phyloP scores from a whole-genome alignment of 164 flowering plant genomes.

The Sedum album region DNA sequence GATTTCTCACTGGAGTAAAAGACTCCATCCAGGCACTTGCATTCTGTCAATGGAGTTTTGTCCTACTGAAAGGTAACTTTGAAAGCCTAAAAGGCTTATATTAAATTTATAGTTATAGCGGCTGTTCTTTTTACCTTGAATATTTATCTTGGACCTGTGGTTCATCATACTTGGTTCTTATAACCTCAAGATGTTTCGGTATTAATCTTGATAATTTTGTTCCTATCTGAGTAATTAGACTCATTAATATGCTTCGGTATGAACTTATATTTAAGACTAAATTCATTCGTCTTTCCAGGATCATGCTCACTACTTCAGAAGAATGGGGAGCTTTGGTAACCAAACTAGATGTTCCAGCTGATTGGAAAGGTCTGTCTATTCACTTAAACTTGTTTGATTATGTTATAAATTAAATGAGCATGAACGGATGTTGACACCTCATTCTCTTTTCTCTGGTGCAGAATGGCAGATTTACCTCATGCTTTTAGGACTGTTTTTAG shows the following conservation, averaged over 20 bases:
- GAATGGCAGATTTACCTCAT: constrained; percentile 86
- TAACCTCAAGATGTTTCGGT: not conserved
- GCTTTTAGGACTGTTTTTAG: constrained; percentile 68
- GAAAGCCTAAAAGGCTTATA: too few species aligned
- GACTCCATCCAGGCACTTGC: constrained; percentile 71
- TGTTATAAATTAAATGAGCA: not conserved
- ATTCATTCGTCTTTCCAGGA: constrained; percentile 33
- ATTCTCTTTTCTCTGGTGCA: constrained; percentile 23
- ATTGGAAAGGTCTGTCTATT: constrained; percentile 78
- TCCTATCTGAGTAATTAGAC: not conserved
- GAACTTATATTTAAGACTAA: not conserved
- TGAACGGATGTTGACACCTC: not conserved
- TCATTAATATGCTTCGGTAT: not conserved
- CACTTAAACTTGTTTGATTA: not conserved
- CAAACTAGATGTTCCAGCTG: constrained; percentile 65
- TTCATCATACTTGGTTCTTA: not conserved
- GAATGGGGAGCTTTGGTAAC: constrained; percentile 86
- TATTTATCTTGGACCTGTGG: not conserved
- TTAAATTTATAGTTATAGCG: too few species aligned
- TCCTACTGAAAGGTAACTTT: constrained; percentile 72
- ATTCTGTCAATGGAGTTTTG: constrained; percentile 72
- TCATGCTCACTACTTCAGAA: constrained; percentile 59
- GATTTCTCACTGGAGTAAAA: constrained; percentile 64
- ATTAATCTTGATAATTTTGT: not conserved
- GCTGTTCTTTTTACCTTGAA: not conserved